Evolutionary conservation across 176 grass and related monocot genomes (phyloP).

Genomic region (Hordeum marinum): DNA sequence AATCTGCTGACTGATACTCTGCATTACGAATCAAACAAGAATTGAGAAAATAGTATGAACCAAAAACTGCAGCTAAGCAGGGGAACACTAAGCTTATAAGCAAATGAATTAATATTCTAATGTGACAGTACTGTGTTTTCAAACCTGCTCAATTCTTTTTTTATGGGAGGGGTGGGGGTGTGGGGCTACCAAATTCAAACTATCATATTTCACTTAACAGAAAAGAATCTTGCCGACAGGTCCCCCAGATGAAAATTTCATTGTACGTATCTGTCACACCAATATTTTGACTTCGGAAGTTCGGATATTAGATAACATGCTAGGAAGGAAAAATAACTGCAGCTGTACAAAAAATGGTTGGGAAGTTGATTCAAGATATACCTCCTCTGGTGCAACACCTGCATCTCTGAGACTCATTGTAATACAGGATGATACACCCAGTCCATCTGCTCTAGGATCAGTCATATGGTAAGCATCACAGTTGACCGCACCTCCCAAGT

Average conservation of each 20-base stretch:
- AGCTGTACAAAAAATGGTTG: neutral
- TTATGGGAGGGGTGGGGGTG: too few relatives aligned
- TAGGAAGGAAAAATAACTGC: neutral
- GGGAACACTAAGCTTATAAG: neutral
- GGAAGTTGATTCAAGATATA: conserved; percentile 7
- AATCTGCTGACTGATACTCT: neutral
- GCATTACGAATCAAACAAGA: neutral
- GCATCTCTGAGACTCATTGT: conserved; percentile 48
- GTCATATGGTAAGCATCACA: conserved; percentile 82
- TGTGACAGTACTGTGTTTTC: neutral
- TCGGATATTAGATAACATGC: neutral
- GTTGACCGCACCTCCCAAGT: conserved; percentile 57
- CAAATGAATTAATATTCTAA: neutral
- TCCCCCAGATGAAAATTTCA: neutral
- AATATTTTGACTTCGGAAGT: neutral
- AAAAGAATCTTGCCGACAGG: neutral
- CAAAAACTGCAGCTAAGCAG: neutral
- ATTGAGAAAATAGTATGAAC: neutral
- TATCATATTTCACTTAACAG: neutral
- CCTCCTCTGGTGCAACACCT: conserved; percentile 67
- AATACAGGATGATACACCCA: conserved; percentile 59
- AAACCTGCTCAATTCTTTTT: neutral
- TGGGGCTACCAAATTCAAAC: neutral
- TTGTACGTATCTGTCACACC: neutral
- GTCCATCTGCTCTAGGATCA: conserved; percentile 55